Conservation (phyloP, 106 monocot species). For the Posidonia australis region DNA sequence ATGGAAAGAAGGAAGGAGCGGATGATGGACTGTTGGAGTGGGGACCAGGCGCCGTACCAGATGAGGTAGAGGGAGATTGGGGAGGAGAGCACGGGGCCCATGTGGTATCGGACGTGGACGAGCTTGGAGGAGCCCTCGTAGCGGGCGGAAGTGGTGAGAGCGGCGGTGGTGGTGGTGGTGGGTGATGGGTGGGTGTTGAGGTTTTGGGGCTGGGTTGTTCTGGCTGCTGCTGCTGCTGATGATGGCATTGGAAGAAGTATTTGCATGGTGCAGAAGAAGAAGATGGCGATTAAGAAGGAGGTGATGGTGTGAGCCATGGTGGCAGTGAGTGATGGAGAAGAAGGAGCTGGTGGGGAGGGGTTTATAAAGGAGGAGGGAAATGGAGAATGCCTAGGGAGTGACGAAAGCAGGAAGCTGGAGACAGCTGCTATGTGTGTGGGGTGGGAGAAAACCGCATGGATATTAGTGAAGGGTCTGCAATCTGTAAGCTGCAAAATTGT, state of each 20-base stretch:
- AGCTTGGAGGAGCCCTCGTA: constrained; percentile 63
- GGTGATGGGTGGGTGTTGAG: too few relatives aligned
- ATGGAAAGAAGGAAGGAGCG: constrained; percentile 57
- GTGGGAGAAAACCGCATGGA: too few relatives aligned
- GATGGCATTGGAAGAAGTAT: too few relatives aligned
- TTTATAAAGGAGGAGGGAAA: not conserved
- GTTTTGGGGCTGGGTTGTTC: too few relatives aligned
- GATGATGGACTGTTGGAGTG: constrained; percentile 27
- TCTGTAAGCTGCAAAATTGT: too few relatives aligned
- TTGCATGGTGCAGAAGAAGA: not conserved
- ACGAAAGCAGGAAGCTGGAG: too few relatives aligned
- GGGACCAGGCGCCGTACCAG: constrained; percentile 64
- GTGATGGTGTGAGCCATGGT: not conserved
- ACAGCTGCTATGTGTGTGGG: too few relatives aligned
- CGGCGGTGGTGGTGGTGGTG: not conserved
- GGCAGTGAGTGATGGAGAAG: not conserved
- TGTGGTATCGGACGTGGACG: constrained; percentile 57
- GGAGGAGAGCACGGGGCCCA: constrained; percentile 77
- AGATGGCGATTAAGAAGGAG: not conserved
- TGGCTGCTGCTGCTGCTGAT: too few relatives aligned
- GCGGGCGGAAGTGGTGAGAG: not conserved
- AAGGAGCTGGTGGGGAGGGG: not conserved
- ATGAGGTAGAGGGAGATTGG: constrained; percentile 55
- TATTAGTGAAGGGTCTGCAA: too few relatives aligned
- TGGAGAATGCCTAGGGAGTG: too few relatives aligned